Evolutionary conservation across 371 early-diverging fungal species (phyloP), one percentile per base, ranked within the genome.

Genomic region (Mortierella sp.): DNA sequence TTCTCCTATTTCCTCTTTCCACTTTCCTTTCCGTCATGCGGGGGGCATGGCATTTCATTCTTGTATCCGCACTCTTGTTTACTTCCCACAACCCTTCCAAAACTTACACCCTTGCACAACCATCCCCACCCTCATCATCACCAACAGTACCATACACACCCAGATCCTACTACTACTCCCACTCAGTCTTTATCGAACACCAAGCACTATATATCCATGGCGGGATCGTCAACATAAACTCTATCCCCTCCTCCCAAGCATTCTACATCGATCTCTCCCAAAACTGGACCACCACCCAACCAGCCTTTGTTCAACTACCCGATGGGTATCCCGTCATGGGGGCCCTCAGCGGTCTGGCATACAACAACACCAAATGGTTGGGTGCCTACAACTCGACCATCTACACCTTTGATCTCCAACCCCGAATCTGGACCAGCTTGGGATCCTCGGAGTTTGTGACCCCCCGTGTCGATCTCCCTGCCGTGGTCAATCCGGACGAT

Each of bases 201-300:
- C 12, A 65, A 8, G 35, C 21, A 24, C 65, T 65, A 8, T 65
- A 21, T 32, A 10, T 65, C 38, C 65, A 65, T 65, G 65, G 65
- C 16, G 65, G 65, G 2, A 18, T 38, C 18, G 38, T 21, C 1
- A 14, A 38, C 35, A 32, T 21, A 8, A 21, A 21, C 35, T 41
- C 35, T 49, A 24, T 12, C 21, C 41, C 56, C 74, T 55, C 56
- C 12, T 8, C 55, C 18, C 51, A 74, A 41, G 35, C 74, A 21
- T 35, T 27, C 27, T 32, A 32, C 27, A n/a, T 18, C 29, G 51
- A 32, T 1, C 49, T 72, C 51, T 72, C 32, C n/a, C 27, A 29
- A 14, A 46, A 74, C 18, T 74, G 55, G 41, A 41, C 55, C n/a
- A 38, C 74, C n/a, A n/a, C 74, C 41, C 12, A 41, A 38, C 55